A percentile compares a stretch with the other conserved stretches of the same genome.
Conservation (phyloP, 1,284 basidiomycete genomes). For the Ustanciosporium gigantosporum region DNA sequence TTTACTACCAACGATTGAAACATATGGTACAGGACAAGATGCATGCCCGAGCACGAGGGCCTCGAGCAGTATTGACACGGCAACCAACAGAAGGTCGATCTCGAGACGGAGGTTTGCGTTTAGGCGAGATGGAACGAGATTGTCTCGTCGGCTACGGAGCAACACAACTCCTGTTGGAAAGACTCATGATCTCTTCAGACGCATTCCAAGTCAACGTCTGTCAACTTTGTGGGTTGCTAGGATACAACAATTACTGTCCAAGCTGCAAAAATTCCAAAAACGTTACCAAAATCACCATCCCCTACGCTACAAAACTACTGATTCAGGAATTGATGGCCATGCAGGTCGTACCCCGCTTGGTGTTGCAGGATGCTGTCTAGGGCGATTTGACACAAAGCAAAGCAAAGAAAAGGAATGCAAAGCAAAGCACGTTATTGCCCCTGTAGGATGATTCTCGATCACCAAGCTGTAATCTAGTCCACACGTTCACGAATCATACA, state of each 20-base stretch:
- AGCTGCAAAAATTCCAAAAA: constrained; percentile 91
- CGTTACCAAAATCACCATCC: constrained; percentile 94
- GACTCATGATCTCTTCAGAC: constrained; percentile 88
- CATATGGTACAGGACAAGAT: constrained; percentile 93
- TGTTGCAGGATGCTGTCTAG: constrained; percentile 55
- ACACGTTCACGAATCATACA: too few relatives aligned
- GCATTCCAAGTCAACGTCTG: constrained; percentile 97
- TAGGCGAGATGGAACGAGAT: constrained; percentile 99
- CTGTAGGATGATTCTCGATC: too few relatives aligned
- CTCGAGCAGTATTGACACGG: constrained; percentile 91
- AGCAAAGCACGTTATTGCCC: too few relatives aligned
- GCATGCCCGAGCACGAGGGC: constrained; percentile 85
- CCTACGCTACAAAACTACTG: constrained; percentile 93
- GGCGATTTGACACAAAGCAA: not conserved
- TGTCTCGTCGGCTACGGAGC: constrained; percentile 68
- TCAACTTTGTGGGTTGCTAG: constrained; percentile 90
- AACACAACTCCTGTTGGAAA: constrained; percentile 90
- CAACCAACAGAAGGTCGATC: constrained; percentile 98
- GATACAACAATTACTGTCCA: constrained; percentile 70
- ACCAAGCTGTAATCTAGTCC: too few relatives aligned
- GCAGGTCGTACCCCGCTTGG: constrained; percentile 63
- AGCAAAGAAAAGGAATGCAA: too few relatives aligned
- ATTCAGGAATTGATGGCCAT: constrained; percentile 83
- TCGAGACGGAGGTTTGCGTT: constrained; percentile 90
- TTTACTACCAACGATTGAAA: constrained; percentile 77